Conservation (phyloP, 371 early-diverging fungal genomes). For the Rhizopus arrhizus region DNA sequence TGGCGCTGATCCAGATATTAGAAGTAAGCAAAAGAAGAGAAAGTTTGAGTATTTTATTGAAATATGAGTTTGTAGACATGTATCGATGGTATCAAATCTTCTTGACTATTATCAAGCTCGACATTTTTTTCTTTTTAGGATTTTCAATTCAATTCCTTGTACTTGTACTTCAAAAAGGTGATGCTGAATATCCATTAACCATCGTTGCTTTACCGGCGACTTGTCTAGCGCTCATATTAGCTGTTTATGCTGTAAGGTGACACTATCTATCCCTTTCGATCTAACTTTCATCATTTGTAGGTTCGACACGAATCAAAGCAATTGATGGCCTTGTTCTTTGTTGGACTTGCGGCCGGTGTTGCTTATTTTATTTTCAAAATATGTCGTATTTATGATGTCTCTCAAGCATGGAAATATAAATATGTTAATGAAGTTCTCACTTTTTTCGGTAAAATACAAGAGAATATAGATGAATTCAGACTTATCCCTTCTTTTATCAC, state of each 20-base stretch:
- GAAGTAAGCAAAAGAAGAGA: slow-evolving; percentile 49
- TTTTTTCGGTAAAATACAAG: slow-evolving; percentile 71
- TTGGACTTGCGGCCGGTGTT: slow-evolving; percentile 70
- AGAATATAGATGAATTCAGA: slow-evolving; percentile 1
- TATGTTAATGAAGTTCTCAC: slow-evolving; percentile 77
- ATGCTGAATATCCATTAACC: slow-evolving; percentile 84
- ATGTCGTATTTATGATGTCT: slow-evolving; percentile 70
- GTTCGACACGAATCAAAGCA: slow-evolving; percentile 49
- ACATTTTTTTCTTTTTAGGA: slow-evolving; percentile 85
- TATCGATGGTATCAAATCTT: slow-evolving; percentile 87
- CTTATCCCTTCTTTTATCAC: slow-evolving; percentile 7
- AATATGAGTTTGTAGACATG: slow-evolving; percentile 49
- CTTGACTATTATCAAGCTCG: slow-evolving; percentile 83
- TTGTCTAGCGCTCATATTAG: slow-evolving; percentile 70
- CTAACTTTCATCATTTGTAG: slow-evolving; percentile 18
- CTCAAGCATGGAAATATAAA: slow-evolving; percentile 60
- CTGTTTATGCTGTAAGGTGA: slow-evolving; percentile 73
- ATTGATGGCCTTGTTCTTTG: slow-evolving; percentile 69
- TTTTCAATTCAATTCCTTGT: slow-evolving; percentile 89
- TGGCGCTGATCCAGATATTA: slow-evolving; percentile 56
- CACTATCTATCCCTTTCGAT: background rate
- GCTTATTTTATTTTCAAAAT: slow-evolving; percentile 90
- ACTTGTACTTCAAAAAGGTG: slow-evolving; percentile 64
- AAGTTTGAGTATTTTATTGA: background rate
- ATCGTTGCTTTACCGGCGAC: slow-evolving; percentile 81